Base-by-base conservation (phyloP, 768 basidiomycete genomes). In the Boletus reticuloceps region DNA sequence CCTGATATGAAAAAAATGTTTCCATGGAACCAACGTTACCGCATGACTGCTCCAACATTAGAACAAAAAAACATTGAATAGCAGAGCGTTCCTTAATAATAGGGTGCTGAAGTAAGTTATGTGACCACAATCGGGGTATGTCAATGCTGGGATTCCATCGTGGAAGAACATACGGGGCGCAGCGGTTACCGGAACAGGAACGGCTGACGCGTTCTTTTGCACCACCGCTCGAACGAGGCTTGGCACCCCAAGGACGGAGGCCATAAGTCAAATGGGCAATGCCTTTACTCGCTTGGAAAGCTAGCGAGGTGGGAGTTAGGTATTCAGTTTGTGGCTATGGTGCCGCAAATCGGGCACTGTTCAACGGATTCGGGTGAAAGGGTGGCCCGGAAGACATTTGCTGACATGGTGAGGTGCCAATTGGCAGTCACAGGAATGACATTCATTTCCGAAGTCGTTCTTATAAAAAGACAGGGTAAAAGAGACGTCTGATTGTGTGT, bases 181-280 rank as follows among this genome's bases (percentile, higher is more conserved):
- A 62, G 58, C 52, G 51, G 37, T 59, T 65, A 45, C 67, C 60
- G 42, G 58, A 62, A 60, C 36, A 34, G 56, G 53, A 51, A 59
- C 32, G 39, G 60, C 54, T 54, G 38, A 59, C 62, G 56, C 11
- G 46, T 53, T 54, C 50, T n/a, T 47, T 49, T 37, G 54, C 38
- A 54, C 49, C 56, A 56, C 52, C 39, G 46, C 16, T 58, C 51
- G 56, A 62, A 59, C 56, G 65, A 65, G 57, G 52, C 47, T 58
- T 57, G 59, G 68, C 66, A 68, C 63, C 46, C 58, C 62, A 60
- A 56, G 47, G 42, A 31, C 47, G 49, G 54, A 68, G 62, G 50
- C 3, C 29, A 64, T 71, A 69, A 66, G 71, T 69, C 64, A 72
- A 67, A 50, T 36, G 56, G 65, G 69, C 67, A 64, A 66, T 68